phyloP scores from a whole-genome alignment of 441 rosid species.

The Isatis lusitanica region DNA sequence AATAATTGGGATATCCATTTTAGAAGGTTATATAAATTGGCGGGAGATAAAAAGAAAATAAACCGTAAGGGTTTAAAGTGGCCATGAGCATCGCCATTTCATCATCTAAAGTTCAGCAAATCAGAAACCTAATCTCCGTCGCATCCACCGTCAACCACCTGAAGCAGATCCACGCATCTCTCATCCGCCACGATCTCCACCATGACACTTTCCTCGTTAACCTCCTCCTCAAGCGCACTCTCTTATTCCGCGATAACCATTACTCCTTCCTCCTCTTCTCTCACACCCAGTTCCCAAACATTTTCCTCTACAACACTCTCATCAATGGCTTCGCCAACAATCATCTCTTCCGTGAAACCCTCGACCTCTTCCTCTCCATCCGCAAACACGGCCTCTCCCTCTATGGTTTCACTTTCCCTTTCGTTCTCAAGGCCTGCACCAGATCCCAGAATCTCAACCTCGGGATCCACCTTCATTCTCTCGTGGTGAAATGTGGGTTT shows the following conservation, averaged over 20 bases:
- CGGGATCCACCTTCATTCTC: conserved; percentile 51
- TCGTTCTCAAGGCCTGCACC: conserved; percentile 60
- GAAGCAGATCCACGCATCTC: conserved; percentile 45
- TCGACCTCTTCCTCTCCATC: conserved; percentile 42
- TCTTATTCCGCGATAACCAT: conserved; percentile 38
- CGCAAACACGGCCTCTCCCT: conserved; percentile 40
- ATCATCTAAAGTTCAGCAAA: conserved; percentile 27
- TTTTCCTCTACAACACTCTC: conserved; percentile 52
- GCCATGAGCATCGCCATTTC: conserved; percentile 29
- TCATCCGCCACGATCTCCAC: conserved; percentile 31
- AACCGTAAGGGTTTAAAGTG: neutral
- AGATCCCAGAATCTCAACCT: conserved; percentile 37
- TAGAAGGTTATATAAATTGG: neutral
- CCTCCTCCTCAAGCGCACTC: conserved; percentile 38
- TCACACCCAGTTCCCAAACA: conserved; percentile 43
- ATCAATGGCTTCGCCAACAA: conserved; percentile 44
- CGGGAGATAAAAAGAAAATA: conserved; percentile 24
- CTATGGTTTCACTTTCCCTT: conserved; percentile 53
- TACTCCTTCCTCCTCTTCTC: conserved; percentile 60
- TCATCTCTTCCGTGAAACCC: conserved; percentile 39
- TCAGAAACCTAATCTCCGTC: conserved; percentile 23
- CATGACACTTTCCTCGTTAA: conserved; percentile 37
- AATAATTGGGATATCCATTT: neutral
- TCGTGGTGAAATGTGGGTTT: conserved; percentile 45
- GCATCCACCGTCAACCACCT: conserved; percentile 41